Base-by-base conservation (phyloP, 1,139 yeast species). In the Pichia sp. region DNA sequence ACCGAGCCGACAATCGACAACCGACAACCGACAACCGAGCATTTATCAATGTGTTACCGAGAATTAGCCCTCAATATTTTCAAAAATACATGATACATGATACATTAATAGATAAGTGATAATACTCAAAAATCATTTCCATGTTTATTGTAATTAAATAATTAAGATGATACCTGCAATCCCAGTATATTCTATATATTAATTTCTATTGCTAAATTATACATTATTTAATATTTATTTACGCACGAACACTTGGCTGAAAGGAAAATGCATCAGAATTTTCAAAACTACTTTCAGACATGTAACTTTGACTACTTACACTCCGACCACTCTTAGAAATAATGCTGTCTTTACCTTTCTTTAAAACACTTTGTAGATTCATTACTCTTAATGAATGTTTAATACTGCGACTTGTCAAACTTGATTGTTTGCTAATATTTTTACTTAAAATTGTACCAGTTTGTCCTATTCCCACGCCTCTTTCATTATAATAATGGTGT, bases 331-430 rank as follows among this genome's bases (percentile, higher is more conserved):
- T 27, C 12, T 30, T 27, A 16, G 23, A 34, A 9, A 16, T 20
- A 25, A 30, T 6, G 4, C 37, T 32, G 31, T 31, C 28, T 9
- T 9, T 23, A 16, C 28, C 32, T 23, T 20, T 39, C 22, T 41
- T 44, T 6, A 49, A 25, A 12, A 44, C 31, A 25, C 43, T 37
- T 7, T 46, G 42, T 22, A 49, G 28, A 30, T 43, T 29, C 8
- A 41, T 32, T 9, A 48, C 31, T 23, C 47, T 36, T 29, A 29
- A 29, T 3, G 47, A 43, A 8, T 40, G 42, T 25, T 46, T 43
- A 3, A 48, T 35, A 5, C 30, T 37, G 1, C 22, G 11, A 10
- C 25, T 20, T 26, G 9, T 20, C 3, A 23, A 8, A 27, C 38
- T 27, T 7, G 16, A 4, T 11, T 22, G 25, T n/a, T 7, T 16